Evolutionary conservation across 2,329 filamentous ascomycete genomes (phyloP), one percentile per base, ranked within the genome.

Genomic region (Aspergillus sp.): DNA sequence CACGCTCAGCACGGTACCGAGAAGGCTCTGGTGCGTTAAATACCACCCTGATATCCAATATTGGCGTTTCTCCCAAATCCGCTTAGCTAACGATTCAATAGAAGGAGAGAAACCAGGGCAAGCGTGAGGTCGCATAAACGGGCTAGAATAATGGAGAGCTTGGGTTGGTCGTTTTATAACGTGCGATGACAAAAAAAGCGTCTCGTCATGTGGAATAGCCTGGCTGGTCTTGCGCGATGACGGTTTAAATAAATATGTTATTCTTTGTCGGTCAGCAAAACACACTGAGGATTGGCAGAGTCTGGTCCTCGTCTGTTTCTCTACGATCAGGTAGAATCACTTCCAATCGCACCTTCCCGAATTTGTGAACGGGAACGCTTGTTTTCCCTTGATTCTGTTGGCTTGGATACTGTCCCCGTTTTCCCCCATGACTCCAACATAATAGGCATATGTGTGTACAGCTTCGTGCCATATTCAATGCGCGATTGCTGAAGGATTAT

Each of bases 1-100:
- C 91, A 98, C 83, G 93, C 93, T 75, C 89, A 97, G 58, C 93
- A 97, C 81, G 93, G 93, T 74, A 98, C 90, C 73, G 89, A 88
- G 81, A 94, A 88, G 80, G 93, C 93, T 72, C 78, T 98, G 80
- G 91, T 97, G 84, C 68, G 86, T 79, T 57, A 40, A 19, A 19
- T 19, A 19, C 19, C 19, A 51, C 43, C 28, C 30, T 30, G 9
- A 34, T 29, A 32, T 4, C 42, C 19, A 7, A 12, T 41, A 34
- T 19, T 19, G 19, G 19, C 19, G 19, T 19, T 19, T 19, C 19
- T 19, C 2, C 12, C 9, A 38, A 32, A 40, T 34, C 27, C 8
- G 30, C 30, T 36, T 41, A 44, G 55, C 68, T 72, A 61, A 73
- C 63, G 57, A 49, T 55, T 42, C 45, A 63, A 73, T 73, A 94